phyloP scores from a whole-genome alignment of 768 basidiomycete genomes.

The Tricholomella constricta region DNA sequence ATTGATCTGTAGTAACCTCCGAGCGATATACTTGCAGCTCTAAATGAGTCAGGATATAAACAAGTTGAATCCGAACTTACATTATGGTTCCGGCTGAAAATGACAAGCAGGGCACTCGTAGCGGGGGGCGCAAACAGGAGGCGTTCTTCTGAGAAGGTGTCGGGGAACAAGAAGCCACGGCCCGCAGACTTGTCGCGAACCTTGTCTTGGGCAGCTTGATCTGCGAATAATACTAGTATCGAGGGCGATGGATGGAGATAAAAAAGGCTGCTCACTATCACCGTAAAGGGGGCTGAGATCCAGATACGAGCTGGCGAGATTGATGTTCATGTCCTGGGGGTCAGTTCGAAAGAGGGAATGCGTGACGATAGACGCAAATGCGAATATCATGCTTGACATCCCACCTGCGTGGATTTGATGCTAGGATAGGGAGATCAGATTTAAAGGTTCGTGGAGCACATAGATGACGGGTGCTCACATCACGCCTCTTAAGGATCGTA shows the following conservation, averaged over 20 bases:
- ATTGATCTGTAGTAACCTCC: slow-evolving; percentile 55
- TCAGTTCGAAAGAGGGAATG: slow-evolving; percentile 60
- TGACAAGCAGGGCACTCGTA: slow-evolving; percentile 51
- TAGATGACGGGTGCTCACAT: slow-evolving; percentile 31
- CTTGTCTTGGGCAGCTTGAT: slow-evolving; percentile 38
- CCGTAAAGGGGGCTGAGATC: slow-evolving; percentile 62
- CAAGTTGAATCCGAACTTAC: slow-evolving; percentile 28
- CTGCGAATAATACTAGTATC: slow-evolving; percentile 17
- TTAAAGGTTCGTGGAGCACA: slow-evolving; percentile 14
- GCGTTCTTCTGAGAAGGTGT: slow-evolving; percentile 55
- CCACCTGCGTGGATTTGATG: slow-evolving; percentile 49
- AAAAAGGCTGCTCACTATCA: slow-evolving; percentile 37
- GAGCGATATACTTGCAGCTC: slow-evolving; percentile 59
- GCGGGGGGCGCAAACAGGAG: slow-evolving; percentile 56
- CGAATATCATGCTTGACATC: slow-evolving; percentile 63
- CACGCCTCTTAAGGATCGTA: slow-evolving; percentile 46
- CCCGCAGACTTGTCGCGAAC: slow-evolving; percentile 52
- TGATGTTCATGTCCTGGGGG: slow-evolving; percentile 42
- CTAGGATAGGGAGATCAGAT: slow-evolving; percentile 2
- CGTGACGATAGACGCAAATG: slow-evolving; percentile 51
- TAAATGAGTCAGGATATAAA: too few species aligned
- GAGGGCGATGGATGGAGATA: neutral
- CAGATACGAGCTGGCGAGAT: slow-evolving; percentile 57
- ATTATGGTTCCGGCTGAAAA: slow-evolving; percentile 64
- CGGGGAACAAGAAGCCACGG: slow-evolving; percentile 52